These are phyloP conservation scores for Naumovozyma castellii DNA, from an alignment of 805 yeast genomes.

Conservation along the genomic window DNA sequence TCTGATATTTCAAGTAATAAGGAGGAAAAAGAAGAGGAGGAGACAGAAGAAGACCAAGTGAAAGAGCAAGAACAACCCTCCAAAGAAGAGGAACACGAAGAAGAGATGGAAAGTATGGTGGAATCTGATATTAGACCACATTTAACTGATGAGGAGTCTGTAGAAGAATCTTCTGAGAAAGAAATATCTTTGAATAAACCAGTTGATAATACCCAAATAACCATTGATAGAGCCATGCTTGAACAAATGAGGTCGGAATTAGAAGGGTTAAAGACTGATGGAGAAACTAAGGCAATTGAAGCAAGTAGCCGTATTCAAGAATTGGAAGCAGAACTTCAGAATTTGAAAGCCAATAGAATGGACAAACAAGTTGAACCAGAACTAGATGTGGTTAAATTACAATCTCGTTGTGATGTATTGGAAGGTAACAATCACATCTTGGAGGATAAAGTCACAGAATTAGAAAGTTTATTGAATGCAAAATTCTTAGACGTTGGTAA, in stretches of 20 bases:
- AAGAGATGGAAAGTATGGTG: not conserved
- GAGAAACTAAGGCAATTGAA: constrained; percentile 42
- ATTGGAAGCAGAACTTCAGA: constrained; percentile 35
- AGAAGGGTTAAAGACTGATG: constrained; percentile 33
- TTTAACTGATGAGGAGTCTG: constrained; percentile 27
- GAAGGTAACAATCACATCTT: constrained; percentile 38
- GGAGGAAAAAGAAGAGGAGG: not conserved
- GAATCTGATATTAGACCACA: not conserved
- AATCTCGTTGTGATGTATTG: constrained; percentile 22
- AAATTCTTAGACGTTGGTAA: constrained; percentile 44
- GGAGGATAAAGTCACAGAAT: constrained; percentile 34
- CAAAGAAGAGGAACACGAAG: not conserved
- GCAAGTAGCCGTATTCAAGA: constrained; percentile 47
- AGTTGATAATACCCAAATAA: constrained; percentile 2
- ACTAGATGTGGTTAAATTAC: constrained; percentile 10
- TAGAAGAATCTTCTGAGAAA: not conserved
- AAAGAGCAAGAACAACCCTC: not conserved
- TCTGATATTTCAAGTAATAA: no score
- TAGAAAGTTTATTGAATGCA: constrained; percentile 45
- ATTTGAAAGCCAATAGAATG: constrained; percentile 11
- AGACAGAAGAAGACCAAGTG: not conserved
- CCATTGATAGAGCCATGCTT: constrained; percentile 23
- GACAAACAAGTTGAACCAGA: constrained; percentile 13
- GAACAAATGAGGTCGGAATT: constrained; percentile 29
- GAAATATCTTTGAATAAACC: no score